Conservation (phyloP, 208 protist genomes). For the Entamoeba invadens region DNA sequence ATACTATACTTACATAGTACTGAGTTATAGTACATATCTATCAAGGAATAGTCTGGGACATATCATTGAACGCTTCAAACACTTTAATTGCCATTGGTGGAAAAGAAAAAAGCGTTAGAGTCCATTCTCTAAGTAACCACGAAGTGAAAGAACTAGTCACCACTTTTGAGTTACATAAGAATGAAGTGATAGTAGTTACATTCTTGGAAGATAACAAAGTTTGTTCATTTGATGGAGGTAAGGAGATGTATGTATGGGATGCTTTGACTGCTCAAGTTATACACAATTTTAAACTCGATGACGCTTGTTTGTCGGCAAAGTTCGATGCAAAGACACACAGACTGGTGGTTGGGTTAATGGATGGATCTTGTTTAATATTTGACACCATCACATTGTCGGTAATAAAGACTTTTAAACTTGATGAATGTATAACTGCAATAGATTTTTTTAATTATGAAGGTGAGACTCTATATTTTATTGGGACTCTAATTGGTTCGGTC, state of each 20-base stretch:
- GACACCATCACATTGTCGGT: too few species aligned
- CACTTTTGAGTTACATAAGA: not conserved
- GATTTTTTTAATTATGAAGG: too few species aligned
- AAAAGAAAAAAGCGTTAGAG: not conserved
- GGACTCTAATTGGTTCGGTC: too few species aligned
- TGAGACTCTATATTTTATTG: too few species aligned
- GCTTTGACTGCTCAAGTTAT: not conserved
- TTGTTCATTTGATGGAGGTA: not conserved
- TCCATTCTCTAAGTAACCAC: too few species aligned
- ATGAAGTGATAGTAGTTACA: not conserved
- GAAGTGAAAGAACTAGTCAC: not conserved
- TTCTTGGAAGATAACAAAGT: not conserved
- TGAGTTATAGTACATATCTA: too few species aligned
- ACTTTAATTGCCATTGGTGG: not conserved
- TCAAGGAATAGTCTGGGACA: not conserved
- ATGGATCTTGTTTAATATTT: not conserved
- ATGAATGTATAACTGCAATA: too few species aligned
- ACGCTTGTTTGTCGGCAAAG: not conserved
- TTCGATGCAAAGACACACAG: not conserved
- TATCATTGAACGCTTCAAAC: not conserved
- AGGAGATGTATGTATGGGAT: not conserved
- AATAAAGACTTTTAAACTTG: too few species aligned
- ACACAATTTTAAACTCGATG: not conserved
- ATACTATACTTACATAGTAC: too few species aligned
- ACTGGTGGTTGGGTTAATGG: not conserved